Conservation (phyloP, 2,329 filamentous ascomycete species). For the Penicillium frequentans region DNA sequence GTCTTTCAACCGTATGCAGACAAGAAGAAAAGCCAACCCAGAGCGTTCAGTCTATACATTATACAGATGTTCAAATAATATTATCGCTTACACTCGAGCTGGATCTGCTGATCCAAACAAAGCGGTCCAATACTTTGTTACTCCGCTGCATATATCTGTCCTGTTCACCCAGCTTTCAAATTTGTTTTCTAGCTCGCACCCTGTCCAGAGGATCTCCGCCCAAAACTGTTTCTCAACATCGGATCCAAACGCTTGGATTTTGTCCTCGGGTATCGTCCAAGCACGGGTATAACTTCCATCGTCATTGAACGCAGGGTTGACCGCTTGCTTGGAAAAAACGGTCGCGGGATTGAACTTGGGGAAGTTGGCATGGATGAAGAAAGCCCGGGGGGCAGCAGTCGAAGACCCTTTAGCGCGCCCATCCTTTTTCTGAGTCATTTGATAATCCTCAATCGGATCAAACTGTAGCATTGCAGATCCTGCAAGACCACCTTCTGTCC, state of each 20-base stretch:
- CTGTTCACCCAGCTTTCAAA: constrained; percentile 31
- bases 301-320: constrained; percentile 24
- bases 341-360: constrained; percentile 39
- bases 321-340: constrained; percentile 28
- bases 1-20: too few species aligned
- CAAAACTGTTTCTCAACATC: constrained; percentile 39
- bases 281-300: constrained; percentile 29
- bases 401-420: constrained; percentile 30
- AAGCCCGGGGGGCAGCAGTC: constrained; percentile 27
- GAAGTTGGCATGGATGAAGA: constrained; percentile 40
- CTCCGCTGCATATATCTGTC: constrained; percentile 29
- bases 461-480: constrained; percentile 40
- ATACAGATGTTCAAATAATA: too few species aligned
- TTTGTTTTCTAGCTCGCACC: constrained; percentile 33
- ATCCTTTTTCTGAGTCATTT: constrained; percentile 21
- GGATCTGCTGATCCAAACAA: constrained; percentile 18
- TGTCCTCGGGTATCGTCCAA: constrained; percentile 29
- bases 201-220: constrained; percentile 36
- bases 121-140: constrained; percentile 31
- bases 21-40: too few species aligned
- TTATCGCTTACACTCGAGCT: background rate
- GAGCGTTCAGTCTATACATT: too few species aligned
- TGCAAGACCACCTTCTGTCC: constrained; percentile 26
- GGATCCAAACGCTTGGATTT: constrained; percentile 27
- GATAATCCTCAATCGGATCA: constrained; percentile 35